A percentile compares a stretch with the other conserved stretches of the same genome.
Conservation (phyloP, 306 rosid species). For the Quercus agrifolia region DNA sequence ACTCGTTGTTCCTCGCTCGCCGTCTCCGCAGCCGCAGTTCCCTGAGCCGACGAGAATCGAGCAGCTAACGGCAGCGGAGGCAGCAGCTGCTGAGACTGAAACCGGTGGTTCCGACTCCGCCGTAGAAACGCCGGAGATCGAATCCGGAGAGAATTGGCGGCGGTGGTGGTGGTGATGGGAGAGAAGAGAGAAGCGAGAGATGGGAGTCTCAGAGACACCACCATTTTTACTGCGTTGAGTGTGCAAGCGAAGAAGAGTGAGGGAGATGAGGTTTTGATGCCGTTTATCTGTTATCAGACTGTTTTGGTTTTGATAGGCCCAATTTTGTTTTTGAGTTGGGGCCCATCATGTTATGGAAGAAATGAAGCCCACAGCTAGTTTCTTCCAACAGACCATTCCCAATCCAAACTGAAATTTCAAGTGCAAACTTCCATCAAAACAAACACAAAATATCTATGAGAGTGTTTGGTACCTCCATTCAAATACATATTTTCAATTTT, state of each 20-base stretch:
- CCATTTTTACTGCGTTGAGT: conserved; percentile 32
- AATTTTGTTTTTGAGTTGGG: too few relatives aligned
- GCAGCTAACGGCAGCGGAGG: conserved; percentile 13
- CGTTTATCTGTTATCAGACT: too few relatives aligned
- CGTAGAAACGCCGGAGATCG: conserved; percentile 30
- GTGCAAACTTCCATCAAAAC: too few relatives aligned
- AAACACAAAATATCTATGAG: too few relatives aligned
- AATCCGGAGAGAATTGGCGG: conserved; percentile 23
- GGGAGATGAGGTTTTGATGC: conserved; percentile 5
- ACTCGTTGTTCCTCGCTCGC: conserved; percentile 38
- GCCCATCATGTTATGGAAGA: too few relatives aligned
- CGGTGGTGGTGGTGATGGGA: conserved; percentile 32
- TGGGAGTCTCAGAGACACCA: conserved; percentile 51
- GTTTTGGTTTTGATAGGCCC: too few relatives aligned
- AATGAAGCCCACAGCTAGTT: too few relatives aligned
- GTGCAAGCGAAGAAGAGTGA: background rate
- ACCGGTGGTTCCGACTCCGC: conserved; percentile 23
- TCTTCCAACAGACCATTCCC: too few relatives aligned
- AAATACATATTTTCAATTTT: too few relatives aligned
- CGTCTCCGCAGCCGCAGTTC: conserved; percentile 28
- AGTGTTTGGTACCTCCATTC: too few relatives aligned
- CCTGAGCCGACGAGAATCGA: conserved; percentile 41
- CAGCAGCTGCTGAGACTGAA: background rate
- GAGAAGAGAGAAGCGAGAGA: conserved; percentile 56
- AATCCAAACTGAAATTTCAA: too few relatives aligned